Conservation (phyloP, 2,329 filamentous ascomycete genomes). For the Zasmidium angulare region DNA sequence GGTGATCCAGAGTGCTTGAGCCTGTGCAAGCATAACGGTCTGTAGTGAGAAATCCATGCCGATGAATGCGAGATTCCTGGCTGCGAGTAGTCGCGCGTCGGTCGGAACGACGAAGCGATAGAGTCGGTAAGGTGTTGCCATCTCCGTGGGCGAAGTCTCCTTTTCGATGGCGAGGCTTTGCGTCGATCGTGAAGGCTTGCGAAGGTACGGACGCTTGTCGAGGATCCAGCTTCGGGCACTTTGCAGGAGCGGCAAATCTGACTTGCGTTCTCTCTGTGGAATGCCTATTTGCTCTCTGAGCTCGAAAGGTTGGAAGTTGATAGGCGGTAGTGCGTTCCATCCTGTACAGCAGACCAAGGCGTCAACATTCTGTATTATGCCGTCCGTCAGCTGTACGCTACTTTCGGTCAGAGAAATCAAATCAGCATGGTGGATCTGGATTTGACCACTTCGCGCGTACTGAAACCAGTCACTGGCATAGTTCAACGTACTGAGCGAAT, state of each 20-base stretch:
- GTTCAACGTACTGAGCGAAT: conserved; percentile 6
- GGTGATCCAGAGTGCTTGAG: conserved; percentile 13
- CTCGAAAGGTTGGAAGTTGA: background rate
- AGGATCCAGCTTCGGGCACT: background rate
- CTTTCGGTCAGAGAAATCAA: background rate
- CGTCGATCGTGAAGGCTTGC: background rate
- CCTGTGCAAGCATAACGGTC: conserved; percentile 7
- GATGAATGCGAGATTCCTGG: conserved; percentile 7
- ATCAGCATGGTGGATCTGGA: conserved; percentile 8
- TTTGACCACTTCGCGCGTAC: background rate
- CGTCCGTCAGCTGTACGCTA: background rate
- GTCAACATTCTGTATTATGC: background rate
- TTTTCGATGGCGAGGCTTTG: background rate
- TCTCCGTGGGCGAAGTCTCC: background rate
- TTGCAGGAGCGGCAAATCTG: background rate
- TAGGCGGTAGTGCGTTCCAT: conserved; percentile 1
- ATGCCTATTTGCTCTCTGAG: background rate
- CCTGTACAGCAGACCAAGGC: conserved; percentile 7
- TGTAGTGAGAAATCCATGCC: conserved; percentile 7
- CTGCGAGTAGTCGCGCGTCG: background rate
- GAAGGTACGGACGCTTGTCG: background rate
- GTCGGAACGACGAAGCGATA: conserved; percentile 8
- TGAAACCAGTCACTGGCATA: conserved; percentile 23
- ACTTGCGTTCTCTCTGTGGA: background rate
- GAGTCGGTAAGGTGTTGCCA: background rate